These are phyloP conservation scores for Calonectria ilicicola DNA, from an alignment of 2,329 filamentous ascomycete species.

Conservation along the genomic window DNA sequence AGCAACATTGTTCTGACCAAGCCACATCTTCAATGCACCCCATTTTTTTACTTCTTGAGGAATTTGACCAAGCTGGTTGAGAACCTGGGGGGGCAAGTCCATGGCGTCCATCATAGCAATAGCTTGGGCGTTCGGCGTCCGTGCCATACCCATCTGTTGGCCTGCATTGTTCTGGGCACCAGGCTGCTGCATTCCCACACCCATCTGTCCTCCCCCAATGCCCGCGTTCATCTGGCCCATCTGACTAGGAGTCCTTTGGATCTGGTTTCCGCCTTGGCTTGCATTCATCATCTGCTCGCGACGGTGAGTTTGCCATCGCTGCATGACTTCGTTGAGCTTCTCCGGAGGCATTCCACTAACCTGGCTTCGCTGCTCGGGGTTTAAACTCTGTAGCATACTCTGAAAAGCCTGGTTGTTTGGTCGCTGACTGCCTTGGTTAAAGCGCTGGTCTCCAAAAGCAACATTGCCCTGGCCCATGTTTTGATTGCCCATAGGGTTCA, in stretches of 20 bases:
- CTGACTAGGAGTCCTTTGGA: conserved; percentile 46
- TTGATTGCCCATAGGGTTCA: conserved; percentile 56
- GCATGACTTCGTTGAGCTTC: conserved; percentile 64
- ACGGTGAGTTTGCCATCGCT: conserved; percentile 58
- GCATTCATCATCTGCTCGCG: conserved; percentile 50
- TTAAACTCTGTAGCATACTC: conserved; percentile 58
- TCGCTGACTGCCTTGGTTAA: conserved; percentile 64
- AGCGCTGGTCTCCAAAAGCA: conserved; percentile 64
- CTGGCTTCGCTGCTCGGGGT: conserved; percentile 58
- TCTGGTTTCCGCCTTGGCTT: conserved; percentile 46
- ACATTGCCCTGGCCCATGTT: conserved; percentile 58
- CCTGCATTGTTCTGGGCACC: conserved; percentile 41
- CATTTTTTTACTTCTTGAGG: conserved; percentile 62
- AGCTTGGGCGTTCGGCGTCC: conserved; percentile 48
- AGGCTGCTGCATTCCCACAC: conserved; percentile 47
- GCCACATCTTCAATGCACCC: conserved; percentile 59
- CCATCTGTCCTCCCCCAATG: conserved; percentile 44
- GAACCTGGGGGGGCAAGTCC: conserved; percentile 57
- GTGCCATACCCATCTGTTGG: conserved; percentile 44
- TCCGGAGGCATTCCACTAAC: conserved; percentile 59
- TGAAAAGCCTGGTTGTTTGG: conserved; percentile 57
- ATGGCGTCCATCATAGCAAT: conserved; percentile 60
- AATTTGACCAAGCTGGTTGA: conserved; percentile 46
- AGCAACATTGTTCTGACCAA: conserved; percentile 51
- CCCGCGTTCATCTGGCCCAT: conserved; percentile 48